Evolutionary conservation across 1,284 basidiomycete species (phyloP).

Genomic region (Cryptococcus maquisensis): DNA sequence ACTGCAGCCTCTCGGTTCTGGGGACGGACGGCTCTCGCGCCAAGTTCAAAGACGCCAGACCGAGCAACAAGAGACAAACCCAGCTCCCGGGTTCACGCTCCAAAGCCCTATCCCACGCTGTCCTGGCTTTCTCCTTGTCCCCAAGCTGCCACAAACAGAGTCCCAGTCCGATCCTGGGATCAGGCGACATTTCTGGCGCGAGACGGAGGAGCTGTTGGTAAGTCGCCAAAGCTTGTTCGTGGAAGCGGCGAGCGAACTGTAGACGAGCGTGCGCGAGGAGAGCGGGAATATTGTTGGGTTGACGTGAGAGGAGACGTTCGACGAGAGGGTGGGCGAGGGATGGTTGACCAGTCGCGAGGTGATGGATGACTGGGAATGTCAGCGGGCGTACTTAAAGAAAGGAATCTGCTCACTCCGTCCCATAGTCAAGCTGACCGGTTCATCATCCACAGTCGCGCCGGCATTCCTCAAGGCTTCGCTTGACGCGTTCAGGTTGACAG

Average conservation of each 20-base stretch:
- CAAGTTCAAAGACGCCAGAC: slow-evolving; percentile 73
- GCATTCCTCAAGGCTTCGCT: slow-evolving; percentile 60
- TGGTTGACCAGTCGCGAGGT: slow-evolving; percentile 71
- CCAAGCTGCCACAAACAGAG: slow-evolving; percentile 84
- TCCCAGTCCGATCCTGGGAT: slow-evolving; percentile 89
- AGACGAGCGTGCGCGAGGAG: slow-evolving; percentile 64
- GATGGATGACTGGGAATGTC: slow-evolving; percentile 61
- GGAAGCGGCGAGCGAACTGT: slow-evolving; percentile 70
- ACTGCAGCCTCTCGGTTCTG: slow-evolving; percentile 33
- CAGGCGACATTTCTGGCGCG: slow-evolving; percentile 72
- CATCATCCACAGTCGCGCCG: slow-evolving; percentile 33
- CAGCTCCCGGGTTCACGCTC: slow-evolving; percentile 68
- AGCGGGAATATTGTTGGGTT: slow-evolving; percentile 66
- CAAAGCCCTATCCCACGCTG: slow-evolving; percentile 70
- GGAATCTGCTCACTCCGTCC: slow-evolving; percentile 16
- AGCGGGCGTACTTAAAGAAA: not conserved
- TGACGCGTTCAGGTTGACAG: slow-evolving; percentile 64
- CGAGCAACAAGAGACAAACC: slow-evolving; percentile 72
- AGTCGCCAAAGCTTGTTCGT: slow-evolving; percentile 68
- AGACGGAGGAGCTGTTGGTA: slow-evolving; percentile 79
- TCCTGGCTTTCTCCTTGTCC: slow-evolving; percentile 69
- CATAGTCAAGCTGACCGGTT: slow-evolving; percentile 40
- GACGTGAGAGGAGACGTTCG: slow-evolving; percentile 69
- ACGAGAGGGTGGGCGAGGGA: slow-evolving; percentile 74
- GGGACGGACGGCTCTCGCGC: slow-evolving; percentile 62